Conservation (phyloP, 805 yeast species). For the Zygoascus biomembranicola region DNA sequence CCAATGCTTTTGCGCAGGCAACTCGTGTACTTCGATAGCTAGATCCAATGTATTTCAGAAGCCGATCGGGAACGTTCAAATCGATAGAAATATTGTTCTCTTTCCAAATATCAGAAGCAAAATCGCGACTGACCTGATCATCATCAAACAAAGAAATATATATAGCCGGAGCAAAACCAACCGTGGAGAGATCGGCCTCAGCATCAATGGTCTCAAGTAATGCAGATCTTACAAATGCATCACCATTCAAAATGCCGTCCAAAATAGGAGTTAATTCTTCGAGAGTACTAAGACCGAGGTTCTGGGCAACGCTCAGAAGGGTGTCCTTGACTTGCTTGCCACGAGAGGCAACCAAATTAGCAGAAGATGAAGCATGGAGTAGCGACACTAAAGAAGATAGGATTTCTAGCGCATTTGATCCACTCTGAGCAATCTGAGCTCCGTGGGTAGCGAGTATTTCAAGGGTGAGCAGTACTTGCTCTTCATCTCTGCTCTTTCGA, state of each 20-base stretch:
- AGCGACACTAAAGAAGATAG: constrained; percentile 32
- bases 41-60: constrained; percentile 45
- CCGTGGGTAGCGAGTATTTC: constrained; percentile 54
- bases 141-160: constrained; percentile 75
- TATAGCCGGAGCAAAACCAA: constrained; percentile 34
- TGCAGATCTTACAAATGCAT: constrained; percentile 65
- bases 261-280: constrained; percentile 55
- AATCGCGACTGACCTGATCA: constrained; percentile 48
- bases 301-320: constrained; percentile 66
- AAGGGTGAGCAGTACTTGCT: constrained; percentile 66
- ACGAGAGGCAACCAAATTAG: not conserved
- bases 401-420: not conserved
- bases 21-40: constrained; percentile 60
- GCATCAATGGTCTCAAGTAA: constrained; percentile 79
- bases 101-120: constrained; percentile 79
- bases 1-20: constrained; percentile 64
- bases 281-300: constrained; percentile 50
- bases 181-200: constrained; percentile 47
- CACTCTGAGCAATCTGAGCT: constrained; percentile 33
- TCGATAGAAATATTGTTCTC: constrained; percentile 52
- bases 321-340: constrained; percentile 72
- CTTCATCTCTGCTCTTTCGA: constrained; percentile 51
- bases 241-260: constrained; percentile 48
- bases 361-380: not conserved
- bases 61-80: constrained; percentile 35